phyloP scores from a whole-genome alignment of 108 stramenopile species.

The Aurantiochytrium sp. region DNA sequence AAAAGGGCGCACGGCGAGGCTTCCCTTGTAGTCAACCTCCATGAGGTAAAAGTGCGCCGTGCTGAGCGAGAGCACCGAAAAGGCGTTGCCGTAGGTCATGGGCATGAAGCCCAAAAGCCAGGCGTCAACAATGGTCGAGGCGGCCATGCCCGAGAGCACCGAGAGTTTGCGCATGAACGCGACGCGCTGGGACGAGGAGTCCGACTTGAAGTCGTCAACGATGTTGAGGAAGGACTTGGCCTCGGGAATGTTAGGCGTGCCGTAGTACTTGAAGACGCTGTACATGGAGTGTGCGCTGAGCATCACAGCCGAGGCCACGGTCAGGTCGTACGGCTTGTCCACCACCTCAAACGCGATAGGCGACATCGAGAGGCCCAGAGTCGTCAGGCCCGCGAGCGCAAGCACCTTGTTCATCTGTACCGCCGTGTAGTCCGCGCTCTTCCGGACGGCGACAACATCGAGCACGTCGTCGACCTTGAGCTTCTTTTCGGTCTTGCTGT shows the following conservation, averaged over 20 bases:
- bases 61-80: background rate
- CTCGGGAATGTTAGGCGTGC: background rate
- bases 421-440: background rate
- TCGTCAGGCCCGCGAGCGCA: conserved; percentile 31
- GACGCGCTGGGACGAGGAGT: background rate
- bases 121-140: background rate
- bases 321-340: background rate
- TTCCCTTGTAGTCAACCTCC: conserved; percentile 27
- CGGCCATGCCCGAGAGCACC: background rate
- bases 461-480: background rate
- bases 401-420: conserved; percentile 35
- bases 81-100: background rate
- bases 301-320: background rate
- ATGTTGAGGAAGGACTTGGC: background rate
- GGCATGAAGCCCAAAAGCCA: background rate
- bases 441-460: conserved; percentile 18
- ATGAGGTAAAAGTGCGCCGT: conserved; percentile 29
- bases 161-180: background rate
- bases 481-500: conserved; percentile 19
- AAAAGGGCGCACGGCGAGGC: conserved; percentile 25
- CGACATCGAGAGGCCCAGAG: background rate
- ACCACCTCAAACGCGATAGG: background rate
- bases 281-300: conserved; percentile 3
- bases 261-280: conserved; percentile 35
- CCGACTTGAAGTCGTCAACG: background rate